Conservation (phyloP, 208 protist species). For the Wallacemonas sp. region DNA sequence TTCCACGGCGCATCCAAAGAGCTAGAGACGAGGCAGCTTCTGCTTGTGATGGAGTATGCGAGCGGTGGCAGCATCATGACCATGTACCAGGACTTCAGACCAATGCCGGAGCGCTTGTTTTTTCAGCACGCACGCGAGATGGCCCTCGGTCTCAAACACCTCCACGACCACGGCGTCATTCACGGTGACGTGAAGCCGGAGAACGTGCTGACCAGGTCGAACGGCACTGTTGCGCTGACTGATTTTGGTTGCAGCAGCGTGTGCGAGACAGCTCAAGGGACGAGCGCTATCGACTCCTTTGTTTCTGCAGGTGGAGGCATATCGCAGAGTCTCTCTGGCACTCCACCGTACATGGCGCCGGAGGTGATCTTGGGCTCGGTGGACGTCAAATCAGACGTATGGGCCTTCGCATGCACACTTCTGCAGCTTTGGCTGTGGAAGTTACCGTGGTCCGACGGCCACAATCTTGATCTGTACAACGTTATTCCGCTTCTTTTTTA, state of each 20-base stretch:
- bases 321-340: conserved; percentile 33
- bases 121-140: conserved; percentile 53
- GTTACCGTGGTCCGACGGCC: conserved; percentile 36
- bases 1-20: conserved; percentile 68
- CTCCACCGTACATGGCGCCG: conserved; percentile 71
- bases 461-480: conserved; percentile 25
- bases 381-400: conserved; percentile 62
- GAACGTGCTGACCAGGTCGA: conserved; percentile 70
- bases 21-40: conserved; percentile 55
- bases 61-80: conserved; percentile 60
- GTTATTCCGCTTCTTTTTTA: conserved; percentile 62
- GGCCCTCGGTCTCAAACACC: conserved; percentile 60
- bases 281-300: conserved; percentile 10
- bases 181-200: conserved; percentile 75
- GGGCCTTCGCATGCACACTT: conserved; percentile 67
- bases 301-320: background rate
- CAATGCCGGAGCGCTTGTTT: conserved; percentile 52
- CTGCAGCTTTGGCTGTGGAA: conserved; percentile 47
- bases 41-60: conserved; percentile 69
- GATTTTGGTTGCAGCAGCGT: conserved; percentile 76
- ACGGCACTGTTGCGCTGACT: conserved; percentile 66
- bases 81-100: conserved; percentile 50
- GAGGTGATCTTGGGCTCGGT: conserved; percentile 57
- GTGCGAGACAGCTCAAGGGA: background rate
- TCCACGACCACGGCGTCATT: conserved; percentile 72